Evolutionary conservation across 2,329 filamentous ascomycete species (phyloP), one percentile per base, ranked within the genome.

Genomic region (Blumeriella jaapii): DNA sequence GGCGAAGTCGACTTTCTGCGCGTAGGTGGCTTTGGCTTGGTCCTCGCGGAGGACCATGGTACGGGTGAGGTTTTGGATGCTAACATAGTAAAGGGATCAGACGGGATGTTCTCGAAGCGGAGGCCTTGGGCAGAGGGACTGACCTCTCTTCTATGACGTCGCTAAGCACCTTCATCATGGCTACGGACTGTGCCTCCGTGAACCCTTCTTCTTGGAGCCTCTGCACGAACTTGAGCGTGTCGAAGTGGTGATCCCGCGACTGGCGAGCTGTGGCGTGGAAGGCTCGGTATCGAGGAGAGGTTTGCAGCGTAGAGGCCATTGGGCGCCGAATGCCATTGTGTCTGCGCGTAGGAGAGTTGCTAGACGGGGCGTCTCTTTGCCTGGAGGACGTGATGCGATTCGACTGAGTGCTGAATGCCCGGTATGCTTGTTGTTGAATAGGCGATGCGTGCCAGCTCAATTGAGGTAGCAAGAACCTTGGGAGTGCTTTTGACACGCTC

Each of bases 1-100:
- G 42, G 89, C 87, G 56, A 98, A 96, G 62, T 98, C 91, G 45
- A 96, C 91, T 60, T 96, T 96, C 58, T 96, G 77, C 2, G 76
- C 78, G 57, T 82, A 82, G 3, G 75, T 80, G 17, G 82, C 79
- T 55, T 83, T 82, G 53, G 84, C 82, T 44, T 84, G 75, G 62
- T 94, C 91, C 63, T 98, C 91, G 54, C 87, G 84, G 29, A 94
- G 73, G 26, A 98, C 91, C 91, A 98, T 98, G 11, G 89, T 96
- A 45, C 89, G 78, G 1, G 89, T 96, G 31, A 98, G 71, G 60
- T 96, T 96, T 59, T 95, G 89, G 50, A 98, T 96, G 57, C 84
- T 83, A n/a, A n/a, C n/a, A n/a, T n/a, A n/a, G n/a, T 22, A 27
- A 5, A 27, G 20, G 20, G 10, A 23, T 50, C 30, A 47, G 41